Evolutionary conservation across 2,329 filamentous ascomycete species (phyloP).

Genomic region (Penicillium sclerotiorum): DNA sequence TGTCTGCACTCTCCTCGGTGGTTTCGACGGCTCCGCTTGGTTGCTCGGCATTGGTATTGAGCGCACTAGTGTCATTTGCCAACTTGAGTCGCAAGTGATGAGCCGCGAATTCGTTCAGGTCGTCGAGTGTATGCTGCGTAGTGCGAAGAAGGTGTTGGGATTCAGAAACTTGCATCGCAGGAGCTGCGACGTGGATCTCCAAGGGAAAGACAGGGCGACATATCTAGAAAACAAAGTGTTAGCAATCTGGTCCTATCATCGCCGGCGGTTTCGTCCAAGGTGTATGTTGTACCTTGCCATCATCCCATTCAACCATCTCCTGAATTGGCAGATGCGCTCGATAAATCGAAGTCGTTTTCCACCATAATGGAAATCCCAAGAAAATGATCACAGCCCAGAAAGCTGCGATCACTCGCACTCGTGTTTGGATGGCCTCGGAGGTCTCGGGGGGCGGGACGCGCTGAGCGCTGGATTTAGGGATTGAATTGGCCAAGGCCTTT

Average conservation of each 20-base stretch:
- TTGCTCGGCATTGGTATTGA: conserved; percentile 13
- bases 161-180: conserved; percentile 66
- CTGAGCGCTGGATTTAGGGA: conserved; percentile 25
- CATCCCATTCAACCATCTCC: conserved; percentile 88
- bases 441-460: conserved; percentile 76
- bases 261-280: not conserved
- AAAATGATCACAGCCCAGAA: conserved; percentile 88
- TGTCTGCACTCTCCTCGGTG: conserved; percentile 37
- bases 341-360: conserved; percentile 90
- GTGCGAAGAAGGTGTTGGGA: conserved; percentile 72
- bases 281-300: conserved; percentile 75
- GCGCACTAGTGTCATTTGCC: conserved; percentile 39
- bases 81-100: conserved; percentile 78
- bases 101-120: conserved; percentile 80
- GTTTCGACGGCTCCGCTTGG: conserved; percentile 6
- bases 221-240: conserved; percentile 56
- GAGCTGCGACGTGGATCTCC: conserved; percentile 74
- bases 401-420: conserved; percentile 75
- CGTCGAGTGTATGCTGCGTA: conserved; percentile 85
- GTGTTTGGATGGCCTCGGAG: conserved; percentile 66
- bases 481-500: conserved; percentile 15
- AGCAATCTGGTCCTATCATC: conserved; percentile 1
- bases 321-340: conserved; percentile 79
- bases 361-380: conserved; percentile 92
- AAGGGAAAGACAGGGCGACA: conserved; percentile 89